These are phyloP conservation scores for Penicillium tannophilum DNA, from an alignment of 495 filamentous ascomycete genomes.

Conservation along the genomic window DNA sequence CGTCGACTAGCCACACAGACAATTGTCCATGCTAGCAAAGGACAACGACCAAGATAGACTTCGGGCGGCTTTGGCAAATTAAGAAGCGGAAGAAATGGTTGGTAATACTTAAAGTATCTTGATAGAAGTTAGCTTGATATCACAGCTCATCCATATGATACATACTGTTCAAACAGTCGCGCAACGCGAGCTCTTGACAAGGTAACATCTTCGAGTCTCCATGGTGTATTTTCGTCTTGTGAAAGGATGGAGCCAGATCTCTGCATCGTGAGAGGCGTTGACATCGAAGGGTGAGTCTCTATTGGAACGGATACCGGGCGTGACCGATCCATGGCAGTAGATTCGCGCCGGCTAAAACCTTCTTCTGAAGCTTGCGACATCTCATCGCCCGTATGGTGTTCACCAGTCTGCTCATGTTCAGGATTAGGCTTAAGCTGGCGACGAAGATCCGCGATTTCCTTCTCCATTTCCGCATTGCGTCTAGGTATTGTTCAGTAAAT, in stretches of 20 bases:
- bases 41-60: constrained; percentile 72
- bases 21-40: constrained; percentile 84
- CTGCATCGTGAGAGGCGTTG: constrained; percentile 43
- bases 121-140: constrained; percentile 13
- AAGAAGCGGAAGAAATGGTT: constrained; percentile 83
- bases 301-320: constrained; percentile 43
- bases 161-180: constrained; percentile 50
- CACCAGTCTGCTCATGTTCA: constrained; percentile 31
- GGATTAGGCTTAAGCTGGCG: constrained; percentile 40
- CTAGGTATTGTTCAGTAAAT: constrained; percentile 26
- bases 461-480: constrained; percentile 55
- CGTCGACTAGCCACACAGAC: constrained; percentile 79
- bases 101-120: constrained; percentile 76
- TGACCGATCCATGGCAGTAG: constrained; percentile 29
- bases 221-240: constrained; percentile 39
- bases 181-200: constrained; percentile 41
- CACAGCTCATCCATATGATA: not conserved
- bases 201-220: constrained; percentile 47
- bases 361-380: constrained; percentile 46
- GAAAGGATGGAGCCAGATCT: constrained; percentile 45
- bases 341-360: constrained; percentile 37
- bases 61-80: constrained; percentile 72
- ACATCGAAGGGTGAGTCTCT: constrained; percentile 39
- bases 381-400: constrained; percentile 36
- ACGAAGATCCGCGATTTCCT: constrained; percentile 51